Base-by-base conservation (phyloP, 1,284 basidiomycete species). In the Ustilago trichophora region DNA sequence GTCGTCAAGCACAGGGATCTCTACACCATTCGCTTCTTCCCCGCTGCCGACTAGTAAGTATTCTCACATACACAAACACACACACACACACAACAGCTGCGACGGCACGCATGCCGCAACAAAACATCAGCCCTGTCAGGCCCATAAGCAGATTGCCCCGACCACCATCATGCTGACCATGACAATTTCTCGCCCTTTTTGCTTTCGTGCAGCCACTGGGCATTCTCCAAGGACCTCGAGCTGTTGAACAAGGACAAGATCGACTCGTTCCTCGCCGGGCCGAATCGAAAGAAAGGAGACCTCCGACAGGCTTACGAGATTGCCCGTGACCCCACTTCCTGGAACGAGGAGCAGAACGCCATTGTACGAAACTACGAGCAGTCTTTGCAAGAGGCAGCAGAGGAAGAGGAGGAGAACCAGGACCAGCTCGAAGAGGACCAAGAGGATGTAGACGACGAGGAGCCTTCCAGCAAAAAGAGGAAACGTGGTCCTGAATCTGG, bases 21-120 rank as follows among this genome's bases (percentile, higher is more conserved):
- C 75, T 89, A 91, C 82, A 91, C 90, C 75, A 87, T 93, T 36
- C 85, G 88, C 72, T 95, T 93, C 87, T 94, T 93, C 85, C 91
- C 92, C 29, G 87, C 87, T 32, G 92, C 91, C 51, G 93, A 97
- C 84, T 91, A 89, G 93, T 96, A 76, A 82, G 92, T 88, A 9
- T 11, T 7, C 43, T 13, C 13, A 19, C 11, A 13, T 9, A 11
- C 13, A 6, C 25, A n/a, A n/a, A n/a, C n/a, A n/a, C n/a, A n/a
- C n/a, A n/a, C n/a, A n/a, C n/a, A n/a, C n/a, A n/a, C n/a, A n/a
- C n/a, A n/a, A n/a, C n/a, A n/a, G n/a, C n/a, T n/a, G n/a, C n/a
- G n/a, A n/a, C n/a, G n/a, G n/a, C n/a, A n/a, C n/a, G n/a, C n/a
- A n/a, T n/a, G n/a, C n/a, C n/a, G n/a, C n/a, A n/a, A n/a, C n/a